Base-by-base conservation (phyloP, 805 yeast genomes). In the Hanseniaspora mollemarum region DNA sequence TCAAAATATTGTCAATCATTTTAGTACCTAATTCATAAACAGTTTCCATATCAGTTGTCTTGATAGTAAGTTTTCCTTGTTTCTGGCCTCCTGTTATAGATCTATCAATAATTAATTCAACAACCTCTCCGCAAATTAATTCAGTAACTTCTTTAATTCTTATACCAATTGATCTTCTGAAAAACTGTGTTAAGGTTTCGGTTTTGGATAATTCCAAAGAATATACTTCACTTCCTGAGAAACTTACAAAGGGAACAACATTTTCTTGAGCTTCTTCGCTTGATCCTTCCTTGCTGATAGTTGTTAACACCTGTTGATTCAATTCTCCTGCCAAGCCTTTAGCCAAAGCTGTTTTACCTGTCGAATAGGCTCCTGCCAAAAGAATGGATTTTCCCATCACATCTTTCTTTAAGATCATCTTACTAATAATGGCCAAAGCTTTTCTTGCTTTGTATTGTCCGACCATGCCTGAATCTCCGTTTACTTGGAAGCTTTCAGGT, bases 331-430 rank as follows among this genome's bases (percentile, higher is more conserved):
- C 75, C 37, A 83, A 72, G 16, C 96, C 98, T 83, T 87, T 83
- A 13, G 99, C 98, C 59, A 92, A 77, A 35, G 99, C 99, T 2
- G 99, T 92, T 67, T 92, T 92, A 67, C 99, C 99, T 0, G 98
- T 92, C 13, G 95, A 86, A 26, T 98, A 98, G 10, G 97, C 97
- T 37, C 99, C 99, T 0, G 98, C 97, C 54, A 92, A 74, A 55
- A 92, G 69, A 19, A 88, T 92, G 1, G 97, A 96, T 58, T 96
- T 78, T 25, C 99, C 99, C 21, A 97, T 96, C 67, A 92, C 90
- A 57, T 85, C 80, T 46, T 96, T 95, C 31, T 84, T 87, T 63
- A 86, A 87, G 54, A 92, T 87, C 87, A 92, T 82, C 69, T 85
- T 88, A 58, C 90, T 75, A 49, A 92, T 81, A 38, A 92, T 81